These are phyloP conservation scores for Aspergillus sclerotiicarbonarius DNA, from an alignment of 495 filamentous ascomycete genomes.

Conservation along the genomic window DNA sequence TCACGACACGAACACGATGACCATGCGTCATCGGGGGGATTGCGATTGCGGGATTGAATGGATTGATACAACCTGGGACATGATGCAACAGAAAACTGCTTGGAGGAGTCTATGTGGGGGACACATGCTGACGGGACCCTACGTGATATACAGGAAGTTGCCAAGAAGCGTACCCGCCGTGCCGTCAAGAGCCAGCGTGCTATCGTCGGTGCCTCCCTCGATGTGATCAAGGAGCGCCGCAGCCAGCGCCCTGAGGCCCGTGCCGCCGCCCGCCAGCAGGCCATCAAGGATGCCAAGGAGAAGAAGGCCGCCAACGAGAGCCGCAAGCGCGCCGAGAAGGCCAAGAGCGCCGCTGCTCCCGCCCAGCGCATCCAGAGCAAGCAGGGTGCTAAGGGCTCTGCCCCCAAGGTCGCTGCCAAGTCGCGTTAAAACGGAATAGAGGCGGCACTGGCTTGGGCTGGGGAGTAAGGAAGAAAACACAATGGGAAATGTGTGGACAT, in stretches of 20 bases:
- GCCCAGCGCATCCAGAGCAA: slow-evolving; percentile 81
- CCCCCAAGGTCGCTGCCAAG: slow-evolving; percentile 80
- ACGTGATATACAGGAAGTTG: slow-evolving; percentile 73
- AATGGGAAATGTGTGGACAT: slow-evolving; percentile 2
- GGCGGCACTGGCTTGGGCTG: slow-evolving; percentile 34
- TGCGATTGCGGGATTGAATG: too few species aligned
- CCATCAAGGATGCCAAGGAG: slow-evolving; percentile 95
- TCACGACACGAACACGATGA: background rate
- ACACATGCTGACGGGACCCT: slow-evolving; percentile 41
- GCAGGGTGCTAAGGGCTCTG: slow-evolving; percentile 92
- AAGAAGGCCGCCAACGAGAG: slow-evolving; percentile 84
- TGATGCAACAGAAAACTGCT: background rate
- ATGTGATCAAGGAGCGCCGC: slow-evolving; percentile 99
- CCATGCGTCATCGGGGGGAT: slow-evolving; percentile 5
- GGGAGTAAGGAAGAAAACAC: slow-evolving; percentile 18
- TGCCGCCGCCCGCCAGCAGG: slow-evolving; percentile 80
- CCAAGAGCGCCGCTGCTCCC: slow-evolving; percentile 85
- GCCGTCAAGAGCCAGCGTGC: slow-evolving; percentile 98
- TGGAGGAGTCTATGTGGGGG: background rate
- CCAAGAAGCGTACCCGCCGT: slow-evolving; percentile 98
- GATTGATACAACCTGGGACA: background rate
- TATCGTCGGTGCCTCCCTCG: slow-evolving; percentile 98
- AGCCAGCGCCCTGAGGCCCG: slow-evolving; percentile 90
- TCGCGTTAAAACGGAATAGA: slow-evolving; percentile 65
- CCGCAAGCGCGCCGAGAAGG: slow-evolving; percentile 99